These are phyloP conservation scores for Emericellopsis atlantica DNA, from an alignment of 2,329 filamentous ascomycete species.

Conservation along the genomic window DNA sequence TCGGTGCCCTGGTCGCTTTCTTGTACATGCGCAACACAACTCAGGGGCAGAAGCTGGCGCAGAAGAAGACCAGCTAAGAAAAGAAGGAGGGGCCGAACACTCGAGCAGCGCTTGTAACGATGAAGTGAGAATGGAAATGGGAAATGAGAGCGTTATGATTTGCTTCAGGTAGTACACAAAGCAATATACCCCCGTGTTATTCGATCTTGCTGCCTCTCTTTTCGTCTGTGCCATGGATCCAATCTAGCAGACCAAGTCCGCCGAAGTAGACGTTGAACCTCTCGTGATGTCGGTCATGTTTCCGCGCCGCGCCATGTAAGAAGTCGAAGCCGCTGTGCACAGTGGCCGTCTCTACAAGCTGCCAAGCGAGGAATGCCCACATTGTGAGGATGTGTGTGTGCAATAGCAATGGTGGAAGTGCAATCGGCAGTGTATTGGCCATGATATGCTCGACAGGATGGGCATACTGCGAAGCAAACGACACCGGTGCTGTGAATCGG, in stretches of 20 bases:
- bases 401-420: constrained; percentile 32
- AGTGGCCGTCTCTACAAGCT: constrained; percentile 36
- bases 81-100: not conserved
- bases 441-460: constrained; percentile 43
- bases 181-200: not conserved
- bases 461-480: constrained; percentile 41
- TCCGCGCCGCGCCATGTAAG: constrained; percentile 28
- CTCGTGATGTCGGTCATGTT: constrained; percentile 46
- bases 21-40: constrained; percentile 20
- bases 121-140: no score
- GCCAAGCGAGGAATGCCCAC: constrained; percentile 33
- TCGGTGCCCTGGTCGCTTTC: constrained; percentile 19
- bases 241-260: constrained; percentile 37
- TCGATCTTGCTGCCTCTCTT: constrained; percentile 4
- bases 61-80: constrained; percentile 17
- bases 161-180: not conserved
- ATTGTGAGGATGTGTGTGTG: constrained; percentile 36
- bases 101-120: no score
- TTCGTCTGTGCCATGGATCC: constrained; percentile 36
- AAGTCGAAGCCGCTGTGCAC: constrained; percentile 48
- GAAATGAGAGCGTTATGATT: no score
- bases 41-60: constrained; percentile 12
- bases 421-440: constrained; percentile 38
- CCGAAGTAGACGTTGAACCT: constrained; percentile 42
- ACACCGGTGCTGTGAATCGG: constrained; percentile 40